Conservation (phyloP, 2,329 filamentous ascomycete genomes). For the Coniochaeta prunicola region DNA sequence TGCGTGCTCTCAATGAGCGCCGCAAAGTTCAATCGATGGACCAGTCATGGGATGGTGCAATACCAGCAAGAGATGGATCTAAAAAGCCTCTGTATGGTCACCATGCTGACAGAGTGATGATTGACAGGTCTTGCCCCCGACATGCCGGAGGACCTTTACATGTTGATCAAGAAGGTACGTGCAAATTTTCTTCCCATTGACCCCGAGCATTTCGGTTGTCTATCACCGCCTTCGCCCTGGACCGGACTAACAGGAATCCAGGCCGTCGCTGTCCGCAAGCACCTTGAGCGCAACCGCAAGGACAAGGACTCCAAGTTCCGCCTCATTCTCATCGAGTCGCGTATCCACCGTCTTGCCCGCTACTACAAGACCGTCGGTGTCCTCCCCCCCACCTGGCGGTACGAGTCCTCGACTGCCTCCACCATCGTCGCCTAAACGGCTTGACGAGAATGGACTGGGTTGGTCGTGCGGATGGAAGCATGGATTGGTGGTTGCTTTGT, state of each 20-base stretch:
- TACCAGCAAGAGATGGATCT: constrained; percentile 12
- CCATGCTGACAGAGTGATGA: constrained; percentile 87
- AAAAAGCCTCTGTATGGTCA: constrained; percentile 78
- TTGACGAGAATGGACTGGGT: constrained; percentile 10
- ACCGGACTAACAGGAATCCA: constrained; percentile 23
- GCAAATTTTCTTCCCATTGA: not conserved
- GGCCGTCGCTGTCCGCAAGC: constrained; percentile 99
- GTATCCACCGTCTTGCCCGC: constrained; percentile 93
- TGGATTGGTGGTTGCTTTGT: constrained; percentile 4
- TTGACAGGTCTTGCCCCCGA: constrained; percentile 92
- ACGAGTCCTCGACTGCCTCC: constrained; percentile 95
- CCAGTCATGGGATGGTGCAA: not conserved
- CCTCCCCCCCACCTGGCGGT: constrained; percentile 92
- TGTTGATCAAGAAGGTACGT: constrained; percentile 98
- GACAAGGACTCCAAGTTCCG: constrained; percentile 99
- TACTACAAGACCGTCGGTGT: constrained; percentile 98
- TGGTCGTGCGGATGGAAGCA: constrained; percentile 16
- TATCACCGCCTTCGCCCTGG: not conserved
- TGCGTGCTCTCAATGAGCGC: not conserved
- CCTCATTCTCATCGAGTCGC: constrained; percentile 99
- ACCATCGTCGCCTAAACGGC: constrained; percentile 78
- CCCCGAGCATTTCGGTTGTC: not conserved
- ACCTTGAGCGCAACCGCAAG: constrained; percentile 99
- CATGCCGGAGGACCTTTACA: constrained; percentile 99
- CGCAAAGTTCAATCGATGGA: not conserved